Base-by-base conservation (phyloP, 2,329 filamentous ascomycete genomes). In the Colletotrichum graminicola region DNA sequence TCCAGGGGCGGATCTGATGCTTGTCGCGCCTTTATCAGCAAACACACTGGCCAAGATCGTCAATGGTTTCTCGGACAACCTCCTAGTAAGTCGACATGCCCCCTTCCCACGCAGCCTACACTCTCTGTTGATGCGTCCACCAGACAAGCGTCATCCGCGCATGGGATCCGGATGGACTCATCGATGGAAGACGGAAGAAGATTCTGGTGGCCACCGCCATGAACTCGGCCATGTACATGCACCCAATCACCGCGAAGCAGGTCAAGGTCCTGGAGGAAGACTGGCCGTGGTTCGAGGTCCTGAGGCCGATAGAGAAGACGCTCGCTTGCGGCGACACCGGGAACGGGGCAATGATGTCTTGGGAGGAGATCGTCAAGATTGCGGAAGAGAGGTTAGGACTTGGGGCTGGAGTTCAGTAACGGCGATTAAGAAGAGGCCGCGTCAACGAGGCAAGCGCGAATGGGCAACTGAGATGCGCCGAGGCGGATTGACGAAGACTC, bases 211-310 rank as follows among this genome's bases (percentile, higher is more conserved):
- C 93, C 2, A 91, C 92, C 1, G 91, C 92, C 39, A 97, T 97
- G 94, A 97, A 98, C 79, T 94, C 90, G 32, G 90, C 91, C 5
- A 97, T 97, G 95, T 97, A 93, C 92, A 85, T 86, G 66, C 94
- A 98, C 78, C 95, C 94, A 2, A 84, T 97, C 56, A 97, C 95
- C 1, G 86, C 82, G 61, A 89, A 88, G 73, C 94, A 97, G 74
- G 81, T 97, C 47, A 83, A 83, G 51, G 84, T 92, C 0, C 82
- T 98, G 57, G 87, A 91, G 73, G 87, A 92, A 59, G 92, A 94
- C 69, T 97, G 94, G 94, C 78, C 84, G 7, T 92, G 89, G 92
- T 87, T 96, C 74, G 90, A 93, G 76, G 89, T 97, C 23, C 78
- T 97, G 73, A 81, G 84, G 62, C 93, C 95, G 0, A 87, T 93